A percentile compares a stretch with the other conserved stretches of the same genome.
Conservation (phyloP, 768 basidiomycete genomes). For the Russula compacta region DNA sequence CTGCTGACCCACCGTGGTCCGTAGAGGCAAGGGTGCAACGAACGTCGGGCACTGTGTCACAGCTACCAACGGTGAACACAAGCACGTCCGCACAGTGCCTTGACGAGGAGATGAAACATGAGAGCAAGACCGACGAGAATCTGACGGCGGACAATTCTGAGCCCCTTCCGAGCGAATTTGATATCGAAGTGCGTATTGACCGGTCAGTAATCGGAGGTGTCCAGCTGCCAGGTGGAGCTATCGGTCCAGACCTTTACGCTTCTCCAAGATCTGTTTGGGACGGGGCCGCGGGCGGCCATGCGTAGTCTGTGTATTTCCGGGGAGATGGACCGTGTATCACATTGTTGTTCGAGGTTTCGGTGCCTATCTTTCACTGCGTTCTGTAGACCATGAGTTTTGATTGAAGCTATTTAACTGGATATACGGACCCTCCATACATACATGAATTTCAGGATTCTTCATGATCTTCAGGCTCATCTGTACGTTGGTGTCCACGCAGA, state of each 20-base stretch:
- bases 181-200: conserved; percentile 19
- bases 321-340: no score
- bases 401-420: neutral
- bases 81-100: neutral
- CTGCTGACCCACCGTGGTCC: neutral
- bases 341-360: neutral
- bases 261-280: neutral
- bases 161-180: conserved; percentile 3
- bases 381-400: neutral
- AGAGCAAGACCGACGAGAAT: neutral
- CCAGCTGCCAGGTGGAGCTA: neutral
- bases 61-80: neutral
- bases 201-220: neutral
- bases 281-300: neutral
- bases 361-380: no score
- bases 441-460: no score
- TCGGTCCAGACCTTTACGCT: neutral
- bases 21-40: conserved; percentile 22
- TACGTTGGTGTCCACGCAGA: no score
- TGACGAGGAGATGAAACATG: neutral
- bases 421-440: no score
- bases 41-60: neutral
- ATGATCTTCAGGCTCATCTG: no score
- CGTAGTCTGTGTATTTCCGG: neutral
- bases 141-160: neutral